A percentile compares a stretch with the other conserved stretches of the same genome.
These are phyloP conservation scores for Blepharisma stoltei DNA, from an alignment of 73 alveolate genomes.

Conservation along the genomic window DNA sequence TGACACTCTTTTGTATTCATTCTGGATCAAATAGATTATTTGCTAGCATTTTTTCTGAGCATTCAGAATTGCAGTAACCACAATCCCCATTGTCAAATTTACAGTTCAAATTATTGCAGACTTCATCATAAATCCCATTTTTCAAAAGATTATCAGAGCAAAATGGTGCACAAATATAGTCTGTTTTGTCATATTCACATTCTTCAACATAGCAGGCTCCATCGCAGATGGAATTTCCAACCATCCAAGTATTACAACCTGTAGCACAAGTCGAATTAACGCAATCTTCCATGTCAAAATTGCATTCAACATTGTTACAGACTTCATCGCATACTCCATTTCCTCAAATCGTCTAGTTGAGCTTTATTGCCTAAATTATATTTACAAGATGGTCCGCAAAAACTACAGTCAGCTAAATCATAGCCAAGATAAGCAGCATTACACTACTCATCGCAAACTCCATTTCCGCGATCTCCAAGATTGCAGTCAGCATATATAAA, in stretches of 20 bases:
- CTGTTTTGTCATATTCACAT: background rate
- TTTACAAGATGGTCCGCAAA: background rate
- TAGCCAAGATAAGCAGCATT: background rate
- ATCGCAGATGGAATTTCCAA: background rate
- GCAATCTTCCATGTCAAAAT: background rate
- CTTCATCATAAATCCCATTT: background rate
- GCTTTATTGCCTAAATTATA: background rate
- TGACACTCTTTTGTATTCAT: background rate
- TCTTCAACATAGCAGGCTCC: background rate
- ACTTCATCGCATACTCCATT: background rate
- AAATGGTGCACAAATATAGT: background rate
- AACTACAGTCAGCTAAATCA: background rate
- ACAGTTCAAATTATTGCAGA: background rate
- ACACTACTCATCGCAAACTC: background rate
- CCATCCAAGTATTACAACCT: too few species aligned
- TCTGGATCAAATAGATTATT: background rate
- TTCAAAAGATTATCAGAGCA: background rate
- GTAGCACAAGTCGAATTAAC: background rate
- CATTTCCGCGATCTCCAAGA: background rate
- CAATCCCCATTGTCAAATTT: slow-evolving; percentile 5
- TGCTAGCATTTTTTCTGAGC: background rate
- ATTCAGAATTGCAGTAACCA: background rate
- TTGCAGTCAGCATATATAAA: background rate
- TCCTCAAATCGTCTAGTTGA: background rate
- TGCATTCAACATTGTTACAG: background rate